These are phyloP conservation scores for Pythium brachiatum DNA, from an alignment of 352 stramenopile species.

Conservation along the genomic window DNA sequence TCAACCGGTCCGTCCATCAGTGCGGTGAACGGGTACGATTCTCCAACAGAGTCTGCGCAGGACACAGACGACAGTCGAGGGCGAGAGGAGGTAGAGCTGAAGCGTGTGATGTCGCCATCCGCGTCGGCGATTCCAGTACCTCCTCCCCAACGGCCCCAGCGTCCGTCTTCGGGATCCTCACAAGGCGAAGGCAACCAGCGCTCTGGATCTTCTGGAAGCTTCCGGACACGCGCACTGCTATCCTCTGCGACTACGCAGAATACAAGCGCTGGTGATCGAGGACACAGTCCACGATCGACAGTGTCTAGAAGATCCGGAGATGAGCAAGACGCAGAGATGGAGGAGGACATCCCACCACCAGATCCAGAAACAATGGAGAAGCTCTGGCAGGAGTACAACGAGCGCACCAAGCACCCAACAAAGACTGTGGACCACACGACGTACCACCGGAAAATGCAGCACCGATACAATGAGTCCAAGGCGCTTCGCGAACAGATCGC, in stretches of 20 bases:
- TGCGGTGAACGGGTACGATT: slow-evolving; percentile 11
- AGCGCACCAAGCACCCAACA: slow-evolving; percentile 42
- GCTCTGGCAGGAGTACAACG: slow-evolving; percentile 61
- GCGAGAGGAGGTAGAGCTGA: slow-evolving; percentile 12
- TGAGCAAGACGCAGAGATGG: slow-evolving; percentile 9
- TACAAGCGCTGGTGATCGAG: not conserved
- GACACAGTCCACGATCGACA: not conserved
- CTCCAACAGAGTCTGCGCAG: not conserved
- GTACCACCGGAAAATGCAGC: slow-evolving; percentile 77
- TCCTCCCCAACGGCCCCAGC: slow-evolving; percentile 20
- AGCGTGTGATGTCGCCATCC: slow-evolving; percentile 21
- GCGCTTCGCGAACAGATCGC: slow-evolving; percentile 47
- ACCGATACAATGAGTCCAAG: slow-evolving; percentile 61
- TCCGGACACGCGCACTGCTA: slow-evolving; percentile 20
- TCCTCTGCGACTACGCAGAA: not conserved
- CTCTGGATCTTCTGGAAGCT: slow-evolving; percentile 20
- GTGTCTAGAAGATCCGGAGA: not conserved
- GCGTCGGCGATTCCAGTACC: slow-evolving; percentile 25
- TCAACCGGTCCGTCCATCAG: slow-evolving; percentile 17
- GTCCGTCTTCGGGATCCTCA: slow-evolving; percentile 18
- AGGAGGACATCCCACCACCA: slow-evolving; percentile 8
- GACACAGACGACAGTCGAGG: slow-evolving; percentile 12
- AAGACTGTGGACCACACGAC: slow-evolving; percentile 43
- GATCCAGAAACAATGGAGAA: slow-evolving; percentile 49
- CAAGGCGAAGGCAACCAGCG: slow-evolving; percentile 30